These are phyloP conservation scores for Rhododendron ovatum DNA, from an alignment of 148 eudicot species.

Conservation along the genomic window DNA sequence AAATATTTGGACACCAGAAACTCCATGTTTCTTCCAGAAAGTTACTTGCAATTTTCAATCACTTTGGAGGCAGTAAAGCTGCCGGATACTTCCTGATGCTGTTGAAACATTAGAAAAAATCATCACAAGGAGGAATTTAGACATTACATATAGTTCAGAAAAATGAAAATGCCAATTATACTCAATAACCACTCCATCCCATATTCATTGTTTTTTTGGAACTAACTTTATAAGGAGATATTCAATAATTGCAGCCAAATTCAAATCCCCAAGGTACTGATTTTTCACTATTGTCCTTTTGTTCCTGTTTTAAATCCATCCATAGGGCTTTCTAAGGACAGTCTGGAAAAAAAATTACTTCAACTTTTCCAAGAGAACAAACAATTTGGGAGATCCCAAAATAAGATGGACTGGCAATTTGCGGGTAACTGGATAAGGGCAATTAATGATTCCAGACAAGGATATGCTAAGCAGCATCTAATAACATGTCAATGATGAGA, in stretches of 20 bases:
- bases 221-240: not conserved
- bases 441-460: not conserved
- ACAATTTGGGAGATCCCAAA: not conserved
- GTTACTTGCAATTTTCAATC: slow-evolving; percentile 27
- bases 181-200: not conserved
- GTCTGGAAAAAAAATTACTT: not conserved
- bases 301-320: not conserved
- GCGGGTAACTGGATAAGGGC: not conserved
- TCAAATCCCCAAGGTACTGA: not conserved
- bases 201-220: not conserved
- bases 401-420: not conserved
- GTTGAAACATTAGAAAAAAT: slow-evolving; percentile 14
- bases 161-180: not conserved
- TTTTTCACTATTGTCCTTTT: not conserved
- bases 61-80: slow-evolving; percentile 70
- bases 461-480: not conserved
- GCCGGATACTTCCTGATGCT: slow-evolving; percentile 88
- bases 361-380: not conserved
- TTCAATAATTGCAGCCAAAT: not conserved
- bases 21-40: not conserved
- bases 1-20: not conserved
- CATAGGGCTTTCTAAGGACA: not conserved
- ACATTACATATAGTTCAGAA: not conserved
- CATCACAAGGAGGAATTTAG: not conserved
- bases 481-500: not conserved